Percentiles rank a stretch among this genome's conserved stretches.
Conservation (phyloP, 805 yeast genomes). For the Metschnikowia hibisci region DNA sequence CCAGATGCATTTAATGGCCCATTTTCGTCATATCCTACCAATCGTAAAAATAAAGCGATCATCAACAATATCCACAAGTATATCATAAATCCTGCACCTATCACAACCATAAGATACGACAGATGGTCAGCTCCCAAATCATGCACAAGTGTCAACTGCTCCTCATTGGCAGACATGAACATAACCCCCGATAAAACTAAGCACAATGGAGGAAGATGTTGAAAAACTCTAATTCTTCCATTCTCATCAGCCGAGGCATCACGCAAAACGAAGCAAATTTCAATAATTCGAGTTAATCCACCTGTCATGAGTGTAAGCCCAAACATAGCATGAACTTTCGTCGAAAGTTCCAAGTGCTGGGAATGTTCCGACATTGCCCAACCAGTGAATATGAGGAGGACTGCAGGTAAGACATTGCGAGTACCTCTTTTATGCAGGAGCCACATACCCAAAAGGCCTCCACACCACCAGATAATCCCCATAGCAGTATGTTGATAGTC, state of each 20-base stretch:
- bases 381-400: constrained; percentile 83
- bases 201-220: constrained; percentile 81
- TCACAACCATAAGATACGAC: constrained; percentile 68
- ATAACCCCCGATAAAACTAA: constrained; percentile 72
- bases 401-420: constrained; percentile 63
- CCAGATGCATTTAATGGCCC: constrained; percentile 25
- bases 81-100: constrained; percentile 70
- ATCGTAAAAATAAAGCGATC: constrained; percentile 51
- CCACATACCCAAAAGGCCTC: constrained; percentile 82
- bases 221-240: constrained; percentile 63
- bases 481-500: constrained; percentile 94
- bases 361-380: constrained; percentile 92
- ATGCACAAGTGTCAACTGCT: constrained; percentile 68
- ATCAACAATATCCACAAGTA: constrained; percentile 63
- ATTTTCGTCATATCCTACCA: constrained; percentile 41
- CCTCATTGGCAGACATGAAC: constrained; percentile 93
- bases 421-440: constrained; percentile 51
- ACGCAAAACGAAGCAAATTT: constrained; percentile 68
- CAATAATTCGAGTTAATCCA: constrained; percentile 72
- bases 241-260: constrained; percentile 47
- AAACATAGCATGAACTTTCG: constrained; percentile 84
- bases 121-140: constrained; percentile 81
- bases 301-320: constrained; percentile 78
- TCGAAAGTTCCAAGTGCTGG: constrained; percentile 71
- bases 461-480: constrained; percentile 97